A percentile compares a stretch with the other conserved stretches of the same genome.
These are phyloP conservation scores for Yamadazyma spencermartinsiae DNA, from an alignment of 1,139 yeast genomes.

Conservation along the genomic window DNA sequence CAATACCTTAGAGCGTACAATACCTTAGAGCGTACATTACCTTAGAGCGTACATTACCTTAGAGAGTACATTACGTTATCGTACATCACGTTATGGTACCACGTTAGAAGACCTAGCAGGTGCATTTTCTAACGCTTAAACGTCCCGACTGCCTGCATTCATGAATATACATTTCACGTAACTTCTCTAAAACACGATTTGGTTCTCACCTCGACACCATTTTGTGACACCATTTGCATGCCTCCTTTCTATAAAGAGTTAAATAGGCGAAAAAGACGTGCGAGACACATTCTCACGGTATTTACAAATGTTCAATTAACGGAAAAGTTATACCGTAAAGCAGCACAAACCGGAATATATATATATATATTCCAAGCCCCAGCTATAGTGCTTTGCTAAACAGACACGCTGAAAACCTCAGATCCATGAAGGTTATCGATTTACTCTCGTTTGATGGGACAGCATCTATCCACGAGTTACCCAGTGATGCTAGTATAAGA, in stretches of 20 bases:
- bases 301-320: slow-evolving; percentile 1
- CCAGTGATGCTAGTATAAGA: slow-evolving; percentile 31
- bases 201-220: not conserved
- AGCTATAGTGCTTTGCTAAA: not conserved
- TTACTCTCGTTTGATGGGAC: slow-evolving; percentile 18
- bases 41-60: too few species aligned
- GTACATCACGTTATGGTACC: too few species aligned
- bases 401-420: too few species aligned
- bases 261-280: slow-evolving; percentile 1
- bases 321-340: slow-evolving; percentile 1
- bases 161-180: too few species aligned
- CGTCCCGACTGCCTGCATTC: too few species aligned
- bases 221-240: not conserved
- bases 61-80: too few species aligned
- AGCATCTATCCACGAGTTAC: slow-evolving; percentile 18
- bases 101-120: too few species aligned
- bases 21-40: too few species aligned
- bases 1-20: too few species aligned
- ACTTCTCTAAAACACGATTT: not conserved
- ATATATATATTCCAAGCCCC: not conserved
- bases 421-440: slow-evolving; percentile 41
- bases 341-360: not conserved
- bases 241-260: slow-evolving; percentile 1
- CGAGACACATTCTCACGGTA: not conserved
- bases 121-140: too few species aligned